phyloP scores from a whole-genome alignment of 768 basidiomycete genomes.

The Lanmaoa rubissima region DNA sequence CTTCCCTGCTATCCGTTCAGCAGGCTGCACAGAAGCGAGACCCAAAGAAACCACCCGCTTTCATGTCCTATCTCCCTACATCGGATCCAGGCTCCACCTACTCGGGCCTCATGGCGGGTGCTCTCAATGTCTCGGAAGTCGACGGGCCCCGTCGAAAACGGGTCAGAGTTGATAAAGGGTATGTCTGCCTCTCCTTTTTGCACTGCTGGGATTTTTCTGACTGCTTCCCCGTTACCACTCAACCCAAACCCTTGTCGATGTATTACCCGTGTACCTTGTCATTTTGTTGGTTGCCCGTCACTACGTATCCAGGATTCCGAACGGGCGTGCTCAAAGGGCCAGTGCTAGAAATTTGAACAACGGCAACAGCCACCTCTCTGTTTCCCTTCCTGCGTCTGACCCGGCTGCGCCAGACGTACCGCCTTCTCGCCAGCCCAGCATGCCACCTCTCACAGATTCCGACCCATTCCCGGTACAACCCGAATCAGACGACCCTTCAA shows the following conservation, averaged over 20 bases:
- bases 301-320: slow-evolving; percentile 43
- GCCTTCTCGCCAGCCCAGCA: slow-evolving; percentile 36
- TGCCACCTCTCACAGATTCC: slow-evolving; percentile 46
- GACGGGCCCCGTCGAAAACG: slow-evolving; percentile 72
- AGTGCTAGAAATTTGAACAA: slow-evolving; percentile 64
- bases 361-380: slow-evolving; percentile 36
- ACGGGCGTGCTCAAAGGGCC: slow-evolving; percentile 71
- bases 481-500: slow-evolving; percentile 56
- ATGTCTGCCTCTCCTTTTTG: slow-evolving; percentile 36
- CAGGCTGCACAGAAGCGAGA: slow-evolving; percentile 75
- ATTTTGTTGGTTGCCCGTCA: slow-evolving; percentile 12
- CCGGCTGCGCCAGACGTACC: slow-evolving; percentile 40
- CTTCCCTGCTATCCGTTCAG: slow-evolving; percentile 67
- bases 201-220: slow-evolving; percentile 22
- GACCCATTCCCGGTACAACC: slow-evolving; percentile 51
- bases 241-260: slow-evolving; percentile 32
- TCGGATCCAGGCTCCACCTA: slow-evolving; percentile 89
- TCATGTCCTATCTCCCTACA: slow-evolving; percentile 77
- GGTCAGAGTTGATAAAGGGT: slow-evolving; percentile 72
- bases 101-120: slow-evolving; percentile 68
- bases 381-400: slow-evolving; percentile 29
- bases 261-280: slow-evolving; percentile 8
- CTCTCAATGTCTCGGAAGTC: slow-evolving; percentile 54
- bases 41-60: slow-evolving; percentile 68
- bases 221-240: slow-evolving; percentile 21